phyloP scores from a whole-genome alignment of 2,329 filamentous ascomycete genomes.

The Blumeriella jaapii region DNA sequence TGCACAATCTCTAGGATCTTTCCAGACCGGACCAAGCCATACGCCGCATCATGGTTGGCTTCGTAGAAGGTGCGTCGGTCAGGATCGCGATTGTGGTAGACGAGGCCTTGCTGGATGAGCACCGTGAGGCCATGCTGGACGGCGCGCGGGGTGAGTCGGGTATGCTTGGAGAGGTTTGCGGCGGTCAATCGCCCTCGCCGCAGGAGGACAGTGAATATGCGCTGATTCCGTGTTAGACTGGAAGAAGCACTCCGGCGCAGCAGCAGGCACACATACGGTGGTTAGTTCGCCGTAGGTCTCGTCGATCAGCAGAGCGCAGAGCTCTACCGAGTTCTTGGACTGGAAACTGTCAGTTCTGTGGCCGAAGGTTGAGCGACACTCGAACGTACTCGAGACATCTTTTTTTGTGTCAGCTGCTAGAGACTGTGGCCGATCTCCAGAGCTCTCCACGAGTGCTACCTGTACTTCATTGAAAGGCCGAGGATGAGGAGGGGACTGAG shows the following conservation, averaged over 20 bases:
- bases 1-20: conserved; percentile 71
- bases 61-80: conserved; percentile 67
- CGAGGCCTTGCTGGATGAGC: conserved; percentile 78
- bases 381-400: conserved; percentile 44
- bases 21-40: conserved; percentile 69
- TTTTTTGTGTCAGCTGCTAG: conserved; percentile 55
- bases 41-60: conserved; percentile 68
- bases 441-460: conserved; percentile 61
- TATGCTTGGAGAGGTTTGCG: conserved; percentile 56
- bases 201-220: conserved; percentile 71
- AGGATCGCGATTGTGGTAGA: conserved; percentile 58
- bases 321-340: conserved; percentile 70
- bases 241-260: conserved; percentile 11
- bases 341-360: conserved; percentile 25
- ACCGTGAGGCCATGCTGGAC: conserved; percentile 72
- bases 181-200: conserved; percentile 68
- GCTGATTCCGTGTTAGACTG: conserved; percentile 40
- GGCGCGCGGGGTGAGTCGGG: conserved; percentile 61
- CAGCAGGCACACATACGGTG: conserved; percentile 50
- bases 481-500: too few relatives aligned
- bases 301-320: conserved; percentile 80
- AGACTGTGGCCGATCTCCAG: conserved; percentile 71
- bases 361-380: conserved; percentile 3
- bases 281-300: conserved; percentile 87
- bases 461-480: conserved; percentile 28